Evolutionary conservation across 108 stramenopile species (phyloP).

Genomic region (Nannochloropsis oceanica): DNA sequence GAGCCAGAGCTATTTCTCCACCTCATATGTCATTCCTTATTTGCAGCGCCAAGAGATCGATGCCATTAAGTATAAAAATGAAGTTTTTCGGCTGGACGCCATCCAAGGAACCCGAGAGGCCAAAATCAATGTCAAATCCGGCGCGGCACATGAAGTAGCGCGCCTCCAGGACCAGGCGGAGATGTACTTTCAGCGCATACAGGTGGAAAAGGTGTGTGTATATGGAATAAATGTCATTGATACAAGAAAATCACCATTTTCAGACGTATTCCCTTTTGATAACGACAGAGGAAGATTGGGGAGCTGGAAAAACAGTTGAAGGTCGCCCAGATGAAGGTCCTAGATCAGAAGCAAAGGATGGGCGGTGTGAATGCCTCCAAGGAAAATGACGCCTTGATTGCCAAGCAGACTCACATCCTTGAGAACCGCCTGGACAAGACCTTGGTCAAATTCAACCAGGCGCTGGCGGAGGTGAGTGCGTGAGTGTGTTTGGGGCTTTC

Average conservation of each 20-base stretch:
- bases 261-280: neutral
- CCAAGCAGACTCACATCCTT: constrained; percentile 43
- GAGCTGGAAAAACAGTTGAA: constrained; percentile 37
- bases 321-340: constrained; percentile 20
- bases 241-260: too few relatives aligned
- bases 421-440: constrained; percentile 47
- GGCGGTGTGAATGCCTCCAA: constrained; percentile 44
- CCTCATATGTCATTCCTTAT: neutral
- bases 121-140: constrained; percentile 10
- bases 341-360: constrained; percentile 43
- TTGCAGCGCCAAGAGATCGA: neutral
- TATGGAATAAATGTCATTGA: too few relatives aligned
- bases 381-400: constrained; percentile 43
- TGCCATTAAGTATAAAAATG: neutral
- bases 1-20: neutral
- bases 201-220: constrained; percentile 4
- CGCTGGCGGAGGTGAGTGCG: constrained; percentile 19
- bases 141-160: constrained; percentile 14
- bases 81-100: neutral
- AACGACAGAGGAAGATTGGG: constrained; percentile 28
- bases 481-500: neutral
- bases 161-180: constrained; percentile 43
- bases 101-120: constrained; percentile 17
- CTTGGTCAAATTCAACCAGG: constrained; percentile 43
- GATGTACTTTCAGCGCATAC: constrained; percentile 40